Evolutionary conservation across 345 rosid genomes (phyloP).

Genomic region (Geranium brycei): DNA sequence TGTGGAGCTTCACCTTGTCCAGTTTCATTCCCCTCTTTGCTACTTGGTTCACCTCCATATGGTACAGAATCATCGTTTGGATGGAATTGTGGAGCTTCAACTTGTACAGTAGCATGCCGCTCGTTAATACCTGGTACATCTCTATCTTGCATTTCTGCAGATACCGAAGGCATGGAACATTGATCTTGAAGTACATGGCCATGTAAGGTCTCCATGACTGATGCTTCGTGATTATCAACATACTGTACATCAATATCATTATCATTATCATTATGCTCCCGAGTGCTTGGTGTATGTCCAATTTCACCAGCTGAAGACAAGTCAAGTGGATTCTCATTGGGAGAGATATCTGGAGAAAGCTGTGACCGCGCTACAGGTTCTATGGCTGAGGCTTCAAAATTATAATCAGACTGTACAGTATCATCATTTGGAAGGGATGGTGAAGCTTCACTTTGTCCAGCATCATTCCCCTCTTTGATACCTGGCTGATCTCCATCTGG

Average conservation of each 20-base stretch:
- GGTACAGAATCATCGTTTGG: slow-evolving; percentile 3
- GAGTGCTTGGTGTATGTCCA: slow-evolving; percentile 13
- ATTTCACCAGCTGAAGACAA: slow-evolving; percentile 13
- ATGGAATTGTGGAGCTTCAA: slow-evolving; percentile 7
- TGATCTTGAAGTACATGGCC: background rate
- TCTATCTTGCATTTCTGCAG: slow-evolving; percentile 21
- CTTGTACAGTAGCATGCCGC: slow-evolving; percentile 16
- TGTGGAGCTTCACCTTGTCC: slow-evolving; percentile 12
- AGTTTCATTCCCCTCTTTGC: slow-evolving; percentile 15
- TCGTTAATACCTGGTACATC: slow-evolving; percentile 13
- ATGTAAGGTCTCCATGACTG: background rate
- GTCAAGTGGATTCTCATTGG: slow-evolving; percentile 5
- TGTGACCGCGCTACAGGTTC: slow-evolving; percentile 12
- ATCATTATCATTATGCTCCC: slow-evolving; percentile 3
- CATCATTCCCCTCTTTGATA: slow-evolving; percentile 14
- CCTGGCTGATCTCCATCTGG: slow-evolving; percentile 17
- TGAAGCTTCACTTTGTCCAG: slow-evolving; percentile 14
- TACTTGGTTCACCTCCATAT: slow-evolving; percentile 15
- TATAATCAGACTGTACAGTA: slow-evolving; percentile 5
- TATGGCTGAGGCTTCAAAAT: background rate
- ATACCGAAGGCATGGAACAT: slow-evolving; percentile 4
- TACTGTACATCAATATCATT: too few relatives aligned
- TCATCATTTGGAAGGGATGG: background rate
- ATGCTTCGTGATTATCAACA: too few relatives aligned
- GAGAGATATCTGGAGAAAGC: slow-evolving; percentile 8